Conservation (phyloP, 2,329 filamentous ascomycete species). For the Elsinoe arachidis region DNA sequence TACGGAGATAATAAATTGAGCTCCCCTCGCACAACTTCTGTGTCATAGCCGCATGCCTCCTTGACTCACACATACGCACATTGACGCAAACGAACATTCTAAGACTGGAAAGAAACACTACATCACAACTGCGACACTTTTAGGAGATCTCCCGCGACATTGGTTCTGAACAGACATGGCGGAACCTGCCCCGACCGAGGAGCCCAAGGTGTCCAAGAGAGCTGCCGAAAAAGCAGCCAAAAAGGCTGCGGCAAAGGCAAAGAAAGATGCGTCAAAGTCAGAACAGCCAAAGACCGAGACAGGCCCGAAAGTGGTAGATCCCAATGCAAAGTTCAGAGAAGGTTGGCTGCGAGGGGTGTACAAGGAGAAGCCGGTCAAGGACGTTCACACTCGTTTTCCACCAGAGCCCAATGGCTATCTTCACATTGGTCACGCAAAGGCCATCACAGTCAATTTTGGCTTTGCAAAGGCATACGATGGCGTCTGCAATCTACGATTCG, state of each 20-base stretch:
- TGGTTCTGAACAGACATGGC: constrained; percentile 20
- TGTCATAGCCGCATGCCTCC: neutral
- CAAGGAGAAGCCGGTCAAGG: constrained; percentile 39
- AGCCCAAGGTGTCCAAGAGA: constrained; percentile 37
- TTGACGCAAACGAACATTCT: neutral
- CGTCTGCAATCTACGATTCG: constrained; percentile 68
- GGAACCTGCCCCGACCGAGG: constrained; percentile 21
- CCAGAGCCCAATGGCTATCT: constrained; percentile 79
- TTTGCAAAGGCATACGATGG: constrained; percentile 81
- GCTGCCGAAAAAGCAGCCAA: constrained; percentile 42
- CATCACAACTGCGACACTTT: neutral
- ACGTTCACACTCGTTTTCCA: constrained; percentile 42
- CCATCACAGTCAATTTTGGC: constrained; percentile 92
- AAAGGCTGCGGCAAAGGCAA: constrained; percentile 40
- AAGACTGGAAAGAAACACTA: neutral
- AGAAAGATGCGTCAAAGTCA: constrained; percentile 34
- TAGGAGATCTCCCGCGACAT: neutral
- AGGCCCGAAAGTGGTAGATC: constrained; percentile 19
- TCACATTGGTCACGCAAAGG: constrained; percentile 90
- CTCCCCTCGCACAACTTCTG: neutral
- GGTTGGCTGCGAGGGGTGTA: constrained; percentile 44
- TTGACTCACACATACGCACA: neutral
- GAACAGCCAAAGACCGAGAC: constrained; percentile 19
- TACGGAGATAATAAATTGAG: constrained; percentile 1
- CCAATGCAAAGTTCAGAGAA: constrained; percentile 40